Evolutionary conservation across 768 basidiomycete genomes (phyloP).

Genomic region (Lentinula lateritia): DNA sequence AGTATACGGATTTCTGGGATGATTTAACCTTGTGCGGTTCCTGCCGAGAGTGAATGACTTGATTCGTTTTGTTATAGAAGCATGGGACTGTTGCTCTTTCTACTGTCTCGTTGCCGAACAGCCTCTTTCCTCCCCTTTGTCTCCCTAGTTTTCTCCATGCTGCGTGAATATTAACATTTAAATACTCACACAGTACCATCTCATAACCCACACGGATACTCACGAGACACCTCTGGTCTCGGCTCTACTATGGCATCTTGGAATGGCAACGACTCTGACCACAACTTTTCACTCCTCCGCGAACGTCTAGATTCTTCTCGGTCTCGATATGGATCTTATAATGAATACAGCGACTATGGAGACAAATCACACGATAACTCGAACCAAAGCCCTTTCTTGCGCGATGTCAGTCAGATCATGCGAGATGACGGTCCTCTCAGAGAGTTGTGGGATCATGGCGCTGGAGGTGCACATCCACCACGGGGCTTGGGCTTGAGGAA

Average conservation of each 20-base stretch:
- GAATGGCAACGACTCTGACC: conserved; percentile 34
- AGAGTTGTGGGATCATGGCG: conserved; percentile 58
- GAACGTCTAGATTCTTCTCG: conserved; percentile 47
- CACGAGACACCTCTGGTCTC: conserved; percentile 6
- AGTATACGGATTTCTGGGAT: not conserved
- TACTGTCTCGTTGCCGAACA: not conserved
- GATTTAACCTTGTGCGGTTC: not conserved
- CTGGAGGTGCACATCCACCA: conserved; percentile 5
- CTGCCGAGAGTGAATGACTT: not conserved
- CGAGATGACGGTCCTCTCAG: conserved; percentile 69
- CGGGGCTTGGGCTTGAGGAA: not conserved
- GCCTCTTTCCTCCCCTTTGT: not conserved
- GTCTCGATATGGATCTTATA: not conserved
- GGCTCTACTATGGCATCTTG: conserved; percentile 47
- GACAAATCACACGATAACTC: conserved; percentile 41
- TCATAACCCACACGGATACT: conserved; percentile 1
- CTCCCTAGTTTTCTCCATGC: not conserved
- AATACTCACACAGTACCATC: not conserved
- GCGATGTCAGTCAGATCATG: conserved; percentile 76
- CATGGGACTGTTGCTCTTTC: not conserved
- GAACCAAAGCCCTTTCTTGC: conserved; percentile 82
- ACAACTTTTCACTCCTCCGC: conserved; percentile 32
- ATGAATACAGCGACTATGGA: conserved; percentile 1
- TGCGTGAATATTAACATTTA: not conserved
- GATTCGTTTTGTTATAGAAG: not conserved